Evolutionary conservation across 495 filamentous ascomycete species (phyloP).

Genomic region (Hypoxylon fragiforme): DNA sequence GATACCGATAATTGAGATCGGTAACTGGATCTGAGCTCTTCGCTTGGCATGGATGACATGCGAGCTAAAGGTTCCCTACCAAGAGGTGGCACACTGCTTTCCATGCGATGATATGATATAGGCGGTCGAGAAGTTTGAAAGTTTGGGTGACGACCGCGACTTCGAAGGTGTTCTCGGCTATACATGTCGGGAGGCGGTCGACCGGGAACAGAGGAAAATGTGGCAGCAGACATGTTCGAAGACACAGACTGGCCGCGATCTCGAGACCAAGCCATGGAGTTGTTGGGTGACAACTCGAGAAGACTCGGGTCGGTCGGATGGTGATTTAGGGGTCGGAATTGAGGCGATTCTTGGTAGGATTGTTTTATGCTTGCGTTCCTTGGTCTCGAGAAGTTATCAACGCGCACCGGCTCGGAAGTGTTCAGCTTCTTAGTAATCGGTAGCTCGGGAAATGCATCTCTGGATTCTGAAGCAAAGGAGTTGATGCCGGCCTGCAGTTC

Average conservation of each 20-base stretch:
- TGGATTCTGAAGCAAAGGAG: slow-evolving; percentile 25
- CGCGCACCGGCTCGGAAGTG: slow-evolving; percentile 32
- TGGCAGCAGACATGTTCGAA: slow-evolving; percentile 51
- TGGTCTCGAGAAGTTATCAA: slow-evolving; percentile 59
- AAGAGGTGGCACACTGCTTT: slow-evolving; percentile 32
- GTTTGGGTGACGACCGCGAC: slow-evolving; percentile 27
- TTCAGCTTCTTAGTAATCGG: slow-evolving; percentile 30
- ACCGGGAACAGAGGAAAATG: slow-evolving; percentile 43
- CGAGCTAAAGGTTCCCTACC: slow-evolving; percentile 47
- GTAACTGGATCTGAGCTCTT: slow-evolving; percentile 69
- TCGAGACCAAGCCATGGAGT: slow-evolving; percentile 42
- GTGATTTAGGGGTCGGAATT: slow-evolving; percentile 35
- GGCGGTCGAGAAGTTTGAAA: slow-evolving; percentile 30
- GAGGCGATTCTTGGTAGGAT: slow-evolving; percentile 41
- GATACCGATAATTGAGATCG: slow-evolving; percentile 69
- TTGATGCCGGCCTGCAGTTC: slow-evolving; percentile 23
- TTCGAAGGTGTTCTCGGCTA: slow-evolving; percentile 23
- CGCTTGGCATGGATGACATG: slow-evolving; percentile 46
- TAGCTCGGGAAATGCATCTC: slow-evolving; percentile 37
- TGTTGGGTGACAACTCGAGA: slow-evolving; percentile 36
- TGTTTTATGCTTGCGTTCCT: slow-evolving; percentile 52
- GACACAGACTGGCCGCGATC: slow-evolving; percentile 49
- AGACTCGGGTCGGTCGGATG: slow-evolving; percentile 34
- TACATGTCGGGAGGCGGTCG: slow-evolving; percentile 38
- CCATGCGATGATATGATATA: slow-evolving; percentile 33